Conservation (phyloP, 495 filamentous ascomycete species). For the Lophiostoma macrostomum region DNA sequence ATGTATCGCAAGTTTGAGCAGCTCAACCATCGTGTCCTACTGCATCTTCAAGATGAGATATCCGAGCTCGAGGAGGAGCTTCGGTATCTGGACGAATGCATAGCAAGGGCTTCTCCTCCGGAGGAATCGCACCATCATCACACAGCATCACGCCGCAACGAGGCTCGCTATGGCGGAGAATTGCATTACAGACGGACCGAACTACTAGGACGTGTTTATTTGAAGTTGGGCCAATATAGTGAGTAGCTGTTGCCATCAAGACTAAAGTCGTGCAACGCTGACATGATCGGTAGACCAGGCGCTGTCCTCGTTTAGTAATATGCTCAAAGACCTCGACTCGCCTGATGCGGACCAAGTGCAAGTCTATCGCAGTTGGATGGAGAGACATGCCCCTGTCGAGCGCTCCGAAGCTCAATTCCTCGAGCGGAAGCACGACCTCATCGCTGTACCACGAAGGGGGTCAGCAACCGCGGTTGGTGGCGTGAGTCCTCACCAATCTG, state of each 20-base stretch:
- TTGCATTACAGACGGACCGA: constrained; percentile 70
- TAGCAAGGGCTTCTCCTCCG: constrained; percentile 51
- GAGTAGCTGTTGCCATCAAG: constrained; percentile 37
- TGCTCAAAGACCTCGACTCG: constrained; percentile 53
- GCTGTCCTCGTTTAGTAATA: constrained; percentile 60
- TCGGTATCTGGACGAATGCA: constrained; percentile 64
- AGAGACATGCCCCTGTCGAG: constrained; percentile 57
- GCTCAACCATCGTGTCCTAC: constrained; percentile 78
- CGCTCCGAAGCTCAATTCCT: constrained; percentile 68
- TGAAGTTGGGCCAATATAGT: constrained; percentile 85
- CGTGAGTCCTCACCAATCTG: constrained; percentile 19
- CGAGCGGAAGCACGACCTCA: constrained; percentile 60
- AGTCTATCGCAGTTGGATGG: constrained; percentile 66
- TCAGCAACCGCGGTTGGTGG: constrained; percentile 25
- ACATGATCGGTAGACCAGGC: constrained; percentile 58
- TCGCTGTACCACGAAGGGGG: constrained; percentile 19
- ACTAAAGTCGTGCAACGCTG: background rate
- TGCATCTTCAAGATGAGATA: constrained; percentile 86
- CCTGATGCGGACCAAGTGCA: constrained; percentile 58
- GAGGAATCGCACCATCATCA: constrained; percentile 53
- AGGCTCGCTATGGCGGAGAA: constrained; percentile 64
- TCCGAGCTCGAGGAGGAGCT: constrained; percentile 74
- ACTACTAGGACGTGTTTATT: constrained; percentile 64
- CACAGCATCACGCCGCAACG: constrained; percentile 64
- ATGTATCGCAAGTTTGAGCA: constrained; percentile 83